Evolutionary conservation across 805 yeast species (phyloP), one percentile per base, ranked within the genome.

Genomic region (Kluyveromyces siamensis): DNA sequence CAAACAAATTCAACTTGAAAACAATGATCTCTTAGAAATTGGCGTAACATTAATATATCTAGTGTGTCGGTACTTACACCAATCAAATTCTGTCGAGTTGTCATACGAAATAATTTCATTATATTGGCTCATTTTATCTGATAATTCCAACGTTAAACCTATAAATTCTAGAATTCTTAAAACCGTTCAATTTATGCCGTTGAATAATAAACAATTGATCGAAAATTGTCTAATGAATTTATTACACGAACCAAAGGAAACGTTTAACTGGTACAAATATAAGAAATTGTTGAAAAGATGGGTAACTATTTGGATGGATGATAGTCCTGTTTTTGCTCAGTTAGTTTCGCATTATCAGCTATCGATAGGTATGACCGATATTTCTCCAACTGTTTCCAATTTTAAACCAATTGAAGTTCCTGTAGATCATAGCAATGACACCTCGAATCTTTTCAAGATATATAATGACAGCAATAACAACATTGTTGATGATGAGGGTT

Each of bases 51-150:
- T 62, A 37, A 55, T 53, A 42, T 64, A 62, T 43, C 49, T 64
- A 19, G 49, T 59, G 4, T 47, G 54, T 17, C 49, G 53, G 7
- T 52, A 51, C 13, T 41, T 57, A 1, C 43, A 58, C 4, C 48
- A 51, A 19, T 38, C 46, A 11, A 50, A 42, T 17, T 41, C 49
- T 6, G 19, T 45, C 6, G 63, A 61, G 36, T 39, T 55, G 6
- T 55, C 65, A 3, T 59, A 54, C 35, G 66, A 63, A 44, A 61
- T 65, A 7, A 48, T 65, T 30, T 58, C 63, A 9, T 52, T 62
- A 7, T 65, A 63, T 51, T 63, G 56, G 49, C 49, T 62, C n/a
- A 39, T 60, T 16, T 40, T 61, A 18, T 48, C 58, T 11, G 59
- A 63, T 47, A 36, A 21, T 2, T 36, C 46, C n/a, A 50, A 50